Base-by-base conservation (phyloP, 1,284 basidiomycete genomes). In the Meira miltonrushii region DNA sequence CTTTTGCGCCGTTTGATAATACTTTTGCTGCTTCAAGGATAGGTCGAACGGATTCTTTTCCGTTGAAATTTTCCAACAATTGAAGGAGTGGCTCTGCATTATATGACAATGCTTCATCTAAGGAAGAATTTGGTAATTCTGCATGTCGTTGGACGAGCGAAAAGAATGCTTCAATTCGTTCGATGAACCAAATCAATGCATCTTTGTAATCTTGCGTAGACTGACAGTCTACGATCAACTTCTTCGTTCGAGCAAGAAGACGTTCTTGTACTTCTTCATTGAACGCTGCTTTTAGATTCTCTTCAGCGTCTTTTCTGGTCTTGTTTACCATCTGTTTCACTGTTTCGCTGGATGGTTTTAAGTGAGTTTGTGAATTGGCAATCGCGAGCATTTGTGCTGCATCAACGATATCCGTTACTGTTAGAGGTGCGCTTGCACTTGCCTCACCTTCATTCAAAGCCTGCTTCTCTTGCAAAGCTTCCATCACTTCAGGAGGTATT, bases 1-100 rank as follows among this genome's bases (percentile, higher is more conserved):
- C 59, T n/a, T 47, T 62, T 9, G 55, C 48, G 11, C 54, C 60
- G 17, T 23, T 10, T 17, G 48, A 41, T 10, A 64, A 21, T 25
- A 38, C 12, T n/a, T 55, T 50, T 11, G 46, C 39, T 9, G 33
- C 19, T 28, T 54, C 5, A 11, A 62, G 55, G 21, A 62, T 61
- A 11, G 25, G 25, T n/a, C 50, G 46, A 7, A 55, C 25, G 9
- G 33, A 41, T 15, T 54, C 43, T 19, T 46, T 49, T 23, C 47
- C 47, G 15, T 53, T 43, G 38, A 61, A 56, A 38, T 61, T 64
- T 40, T 64, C 61, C n/a, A 64, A 19, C 13, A 64, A 55, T 17
- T 62, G 21, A 13, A 64, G 9, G 8, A 61, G 15, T 9, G 61
- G 47, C 15, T 48, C 49, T 17, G 40, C 11, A 19, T 44, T 39